Conservation (phyloP, 345 rosid genomes). For the Clarkia xantiana region DNA sequence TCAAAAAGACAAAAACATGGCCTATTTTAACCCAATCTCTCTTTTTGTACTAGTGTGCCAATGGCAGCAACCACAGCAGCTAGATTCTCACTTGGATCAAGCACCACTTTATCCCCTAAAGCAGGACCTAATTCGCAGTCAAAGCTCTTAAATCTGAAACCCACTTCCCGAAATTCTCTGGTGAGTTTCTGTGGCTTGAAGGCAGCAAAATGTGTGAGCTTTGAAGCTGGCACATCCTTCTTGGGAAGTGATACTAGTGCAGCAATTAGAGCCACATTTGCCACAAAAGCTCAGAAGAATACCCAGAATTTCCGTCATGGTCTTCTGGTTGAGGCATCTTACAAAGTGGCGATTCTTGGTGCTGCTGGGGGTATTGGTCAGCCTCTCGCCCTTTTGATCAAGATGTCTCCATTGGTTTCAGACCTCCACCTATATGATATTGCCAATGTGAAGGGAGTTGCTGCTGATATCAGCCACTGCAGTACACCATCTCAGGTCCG, state of each 20-base stretch:
- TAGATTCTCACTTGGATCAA: constrained; percentile 9
- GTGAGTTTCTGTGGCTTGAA: constrained; percentile 8
- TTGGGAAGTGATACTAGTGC: constrained; percentile 33
- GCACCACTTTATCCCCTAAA: constrained; percentile 8
- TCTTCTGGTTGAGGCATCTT: constrained; percentile 53
- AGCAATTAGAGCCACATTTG: constrained; percentile 31
- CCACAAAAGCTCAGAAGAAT: constrained; percentile 21
- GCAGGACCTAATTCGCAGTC: constrained; percentile 3
- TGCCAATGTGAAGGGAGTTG: constrained; percentile 92
- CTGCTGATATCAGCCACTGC: constrained; percentile 90
- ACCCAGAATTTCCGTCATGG: constrained; percentile 19
- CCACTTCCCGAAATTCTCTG: constrained; percentile 4
- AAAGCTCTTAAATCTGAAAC: constrained; percentile 5
- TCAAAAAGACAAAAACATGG: not conserved
- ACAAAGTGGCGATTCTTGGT: constrained; percentile 28
- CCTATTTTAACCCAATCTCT: not conserved
- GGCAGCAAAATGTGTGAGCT: constrained; percentile 8
- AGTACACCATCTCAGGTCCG: constrained; percentile 79
- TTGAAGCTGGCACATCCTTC: constrained; percentile 7
- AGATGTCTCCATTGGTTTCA: constrained; percentile 31
- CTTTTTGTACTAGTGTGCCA: not conserved
- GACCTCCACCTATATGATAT: constrained; percentile 64
- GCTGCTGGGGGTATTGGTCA: constrained; percentile 27
- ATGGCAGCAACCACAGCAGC: constrained; percentile 15
- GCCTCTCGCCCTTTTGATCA: constrained; percentile 18